phyloP scores from a whole-genome alignment of 768 basidiomycete species.

The Harrya chromipes region DNA sequence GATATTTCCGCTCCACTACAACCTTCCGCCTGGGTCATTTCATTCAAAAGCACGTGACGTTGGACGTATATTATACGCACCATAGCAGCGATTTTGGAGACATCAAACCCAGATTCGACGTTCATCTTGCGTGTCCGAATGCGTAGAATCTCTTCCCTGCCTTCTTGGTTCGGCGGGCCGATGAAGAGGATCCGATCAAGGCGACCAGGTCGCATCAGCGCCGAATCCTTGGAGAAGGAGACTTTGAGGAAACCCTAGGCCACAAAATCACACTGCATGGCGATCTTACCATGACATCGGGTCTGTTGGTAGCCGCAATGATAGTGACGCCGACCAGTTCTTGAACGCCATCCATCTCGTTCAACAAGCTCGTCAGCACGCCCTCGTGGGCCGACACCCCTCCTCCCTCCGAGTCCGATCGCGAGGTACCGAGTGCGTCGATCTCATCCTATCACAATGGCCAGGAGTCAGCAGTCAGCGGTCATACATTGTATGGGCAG shows the following conservation, averaged over 20 bases:
- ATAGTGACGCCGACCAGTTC: constrained; percentile 93
- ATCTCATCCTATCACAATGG: constrained; percentile 80
- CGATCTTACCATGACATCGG: constrained; percentile 77
- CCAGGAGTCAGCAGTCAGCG: constrained; percentile 3
- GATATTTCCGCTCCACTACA: constrained; percentile 96
- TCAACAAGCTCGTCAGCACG: constrained; percentile 87
- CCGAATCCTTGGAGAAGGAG: constrained; percentile 66
- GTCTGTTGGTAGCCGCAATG: constrained; percentile 93
- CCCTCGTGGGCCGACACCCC: constrained; percentile 69
- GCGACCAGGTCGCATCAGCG: constrained; percentile 91
- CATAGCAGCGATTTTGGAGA: constrained; percentile 63
- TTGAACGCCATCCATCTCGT: constrained; percentile 99
- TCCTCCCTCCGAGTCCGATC: constrained; percentile 54
- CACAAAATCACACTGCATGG: not conserved
- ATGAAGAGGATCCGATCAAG: constrained; percentile 94
- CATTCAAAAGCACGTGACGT: constrained; percentile 5
- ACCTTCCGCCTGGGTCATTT: constrained; percentile 68
- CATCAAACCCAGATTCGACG: constrained; percentile 64
- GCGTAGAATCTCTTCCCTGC: constrained; percentile 79
- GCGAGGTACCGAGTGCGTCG: constrained; percentile 85
- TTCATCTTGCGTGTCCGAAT: constrained; percentile 82
- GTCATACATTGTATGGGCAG: not conserved
- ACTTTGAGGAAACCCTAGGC: not conserved
- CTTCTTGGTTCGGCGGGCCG: constrained; percentile 80
- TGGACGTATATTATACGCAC: constrained; percentile 36